Evolutionary conservation across 495 filamentous ascomycete genomes (phyloP), one percentile per base, ranked within the genome.

Genomic region (Astrothelium subdiscretum): DNA sequence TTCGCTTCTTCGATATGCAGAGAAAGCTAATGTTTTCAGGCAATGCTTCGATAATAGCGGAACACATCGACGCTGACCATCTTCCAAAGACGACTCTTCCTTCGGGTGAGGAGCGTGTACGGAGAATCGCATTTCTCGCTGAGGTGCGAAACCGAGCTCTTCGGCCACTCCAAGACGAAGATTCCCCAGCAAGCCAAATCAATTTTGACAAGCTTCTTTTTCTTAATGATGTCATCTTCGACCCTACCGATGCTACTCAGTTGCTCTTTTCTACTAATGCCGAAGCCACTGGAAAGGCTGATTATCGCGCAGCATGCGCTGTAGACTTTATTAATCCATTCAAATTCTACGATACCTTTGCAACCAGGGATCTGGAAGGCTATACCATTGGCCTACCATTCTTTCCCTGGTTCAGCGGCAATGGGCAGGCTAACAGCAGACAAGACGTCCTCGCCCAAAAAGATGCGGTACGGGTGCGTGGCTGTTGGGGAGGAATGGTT

Each of bases 401-500:
- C 67, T 94, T 78, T 68, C 89, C 89, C 0, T 89, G 85, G 82
- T 92, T 92, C 67, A 76, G 83, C 0, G 75, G 71, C 31, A 76
- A 80, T 2, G 87, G 87, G 0, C 66, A 77, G 32, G 81, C 74
- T 0, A 64, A 68, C 5, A 89, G 85, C 65, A 77, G 87, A 35
- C 66, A 73, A 11, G 86, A 86, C 66, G 82, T 90, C 24, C 73
- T 87, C 8, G 72, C 70, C 3, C 81, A 80, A 27, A 83, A 75
- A 62, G 87, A 90, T 66, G 84, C 85, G 0, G 87, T 94, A 6
- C 78, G 83, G 24, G 88, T 91, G 1, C 81, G 82, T 65, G 87
- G 84, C 65, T 94, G 89, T 72, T 92, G 89, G 89, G 86, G 87
- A 38, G 89, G 89, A 10, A 90, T 91, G 80, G 84, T 88, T 6